Conservation (phyloP, 306 rosid genomes). For the Trifolium fragiferum region DNA sequence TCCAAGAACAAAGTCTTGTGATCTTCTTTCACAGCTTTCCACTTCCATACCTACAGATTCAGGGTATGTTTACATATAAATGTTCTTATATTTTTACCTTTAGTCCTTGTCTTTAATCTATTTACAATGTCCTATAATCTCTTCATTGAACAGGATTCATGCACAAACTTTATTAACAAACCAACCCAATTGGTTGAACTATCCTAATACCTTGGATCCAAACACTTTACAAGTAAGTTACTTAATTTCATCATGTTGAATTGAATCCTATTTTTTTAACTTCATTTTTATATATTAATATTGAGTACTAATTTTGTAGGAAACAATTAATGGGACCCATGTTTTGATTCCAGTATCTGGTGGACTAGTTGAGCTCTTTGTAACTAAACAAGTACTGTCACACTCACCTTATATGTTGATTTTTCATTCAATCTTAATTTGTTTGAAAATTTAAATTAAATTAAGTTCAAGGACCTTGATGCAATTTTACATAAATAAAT, state of each 20-base stretch:
- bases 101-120: not conserved
- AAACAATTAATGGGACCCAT: conserved; percentile 66
- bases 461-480: too few species aligned
- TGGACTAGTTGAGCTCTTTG: conserved; percentile 80
- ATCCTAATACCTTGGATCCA: conserved; percentile 55
- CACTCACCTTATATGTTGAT: not conserved
- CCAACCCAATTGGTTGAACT: conserved; percentile 76
- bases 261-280: not conserved
- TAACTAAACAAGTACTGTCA: conserved; percentile 61
- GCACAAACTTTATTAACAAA: conserved; percentile 71
- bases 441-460: too few species aligned
- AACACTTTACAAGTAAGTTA: conserved; percentile 55
- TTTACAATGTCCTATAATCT: not conserved
- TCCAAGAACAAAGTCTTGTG: conserved; percentile 64
- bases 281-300: not conserved
- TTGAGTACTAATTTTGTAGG: conserved; percentile 54
- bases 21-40: conserved; percentile 69
- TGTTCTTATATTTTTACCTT: not conserved
- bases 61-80: conserved; percentile 57
- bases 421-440: too few species aligned
- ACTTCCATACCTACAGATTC: conserved; percentile 68
- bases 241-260: not conserved
- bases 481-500: not conserved
- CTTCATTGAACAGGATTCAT: conserved; percentile 61
- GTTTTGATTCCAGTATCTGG: conserved; percentile 80